Evolutionary conservation across 106 monocot genomes (phyloP).

Genomic region (Platanthera guangdongensis): DNA sequence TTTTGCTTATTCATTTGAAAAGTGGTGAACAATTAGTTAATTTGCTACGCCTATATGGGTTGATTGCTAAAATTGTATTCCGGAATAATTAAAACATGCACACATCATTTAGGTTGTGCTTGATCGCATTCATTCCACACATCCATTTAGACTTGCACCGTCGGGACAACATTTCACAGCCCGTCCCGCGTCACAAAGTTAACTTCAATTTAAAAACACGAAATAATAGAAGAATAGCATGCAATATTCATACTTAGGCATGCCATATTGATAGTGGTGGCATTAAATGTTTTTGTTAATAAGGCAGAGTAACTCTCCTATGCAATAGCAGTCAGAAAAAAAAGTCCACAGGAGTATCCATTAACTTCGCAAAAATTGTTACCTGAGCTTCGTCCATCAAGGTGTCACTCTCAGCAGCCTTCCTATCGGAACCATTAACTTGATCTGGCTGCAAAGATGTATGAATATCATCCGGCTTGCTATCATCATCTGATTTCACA

Average conservation of each 20-base stretch:
- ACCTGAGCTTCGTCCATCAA: conserved; percentile 61
- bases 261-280: background rate
- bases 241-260: background rate
- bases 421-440: conserved; percentile 30
- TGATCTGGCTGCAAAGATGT: conserved; percentile 13
- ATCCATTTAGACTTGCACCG: no score
- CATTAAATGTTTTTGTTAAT: background rate
- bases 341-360: no score
- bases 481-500: conserved; percentile 48
- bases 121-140: no score
- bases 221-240: background rate
- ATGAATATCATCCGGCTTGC: conserved; percentile 33
- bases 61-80: no score
- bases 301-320: background rate
- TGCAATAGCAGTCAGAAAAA: background rate
- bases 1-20: no score
- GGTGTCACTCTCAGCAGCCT: conserved; percentile 41
- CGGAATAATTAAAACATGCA: no score
- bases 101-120: no score
- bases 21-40: no score
- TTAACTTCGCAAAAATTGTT: background rate
- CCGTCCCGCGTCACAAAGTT: no score
- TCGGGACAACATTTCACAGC: no score
- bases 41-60: no score
- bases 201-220: background rate